Evolutionary conservation across 2,329 filamentous ascomycete species (phyloP).

Genomic region (Cytospora piceicola): DNA sequence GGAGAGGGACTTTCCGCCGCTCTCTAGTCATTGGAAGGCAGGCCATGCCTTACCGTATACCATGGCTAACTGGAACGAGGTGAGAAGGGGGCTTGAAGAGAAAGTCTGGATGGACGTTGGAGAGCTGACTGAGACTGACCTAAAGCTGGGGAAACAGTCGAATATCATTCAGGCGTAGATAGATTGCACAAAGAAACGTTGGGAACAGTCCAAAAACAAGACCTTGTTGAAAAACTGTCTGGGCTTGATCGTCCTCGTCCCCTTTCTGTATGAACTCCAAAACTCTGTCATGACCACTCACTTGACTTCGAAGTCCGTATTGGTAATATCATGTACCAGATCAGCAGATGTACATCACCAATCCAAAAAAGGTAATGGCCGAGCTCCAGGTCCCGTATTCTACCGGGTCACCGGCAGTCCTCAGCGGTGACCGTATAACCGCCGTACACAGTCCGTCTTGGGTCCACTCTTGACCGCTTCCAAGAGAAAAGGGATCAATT

Average conservation of each 20-base stretch:
- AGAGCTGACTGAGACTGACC: constrained; percentile 14
- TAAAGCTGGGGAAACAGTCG: constrained; percentile 11
- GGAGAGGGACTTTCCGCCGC: constrained; percentile 19
- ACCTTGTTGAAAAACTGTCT: not conserved
- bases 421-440: not conserved
- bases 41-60: constrained; percentile 29
- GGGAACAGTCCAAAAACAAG: not conserved
- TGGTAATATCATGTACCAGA: not conserved
- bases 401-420: not conserved
- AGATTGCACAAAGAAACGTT: not conserved
- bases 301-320: not conserved
- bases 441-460: constrained; percentile 4
- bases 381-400: not conserved
- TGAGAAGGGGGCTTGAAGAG: constrained; percentile 19
- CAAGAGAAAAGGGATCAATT: not conserved
- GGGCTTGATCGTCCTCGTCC: not conserved
- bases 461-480: not conserved
- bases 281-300: no score
- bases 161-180: constrained; percentile 19
- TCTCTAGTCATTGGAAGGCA: constrained; percentile 26
- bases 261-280: not conserved
- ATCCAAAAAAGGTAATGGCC: not conserved
- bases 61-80: constrained; percentile 22
- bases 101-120: constrained; percentile 27
- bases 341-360: not conserved